Base-by-base conservation (phyloP, 2,329 filamentous ascomycete species). In the Simplicillium aogashimaense region DNA sequence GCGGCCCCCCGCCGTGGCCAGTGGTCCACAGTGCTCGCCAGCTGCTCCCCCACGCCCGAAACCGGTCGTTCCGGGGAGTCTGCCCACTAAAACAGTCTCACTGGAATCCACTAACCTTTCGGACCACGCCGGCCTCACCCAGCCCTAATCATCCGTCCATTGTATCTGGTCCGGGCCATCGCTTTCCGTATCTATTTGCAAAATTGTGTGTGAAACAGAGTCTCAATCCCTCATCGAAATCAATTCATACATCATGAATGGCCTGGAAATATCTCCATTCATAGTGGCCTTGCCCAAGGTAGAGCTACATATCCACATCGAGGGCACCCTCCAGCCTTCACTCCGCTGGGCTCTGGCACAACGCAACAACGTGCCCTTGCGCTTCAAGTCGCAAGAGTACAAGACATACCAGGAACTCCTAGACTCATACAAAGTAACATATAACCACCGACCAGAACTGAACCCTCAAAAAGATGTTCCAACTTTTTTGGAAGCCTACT, bases 231-330 rank as follows among this genome's bases (percentile, higher is more conserved):
- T n/a, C 9, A 25, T 25, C 20, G 20, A 10, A 11, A n/a, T n/a
- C 13, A 32, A 35, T 15, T 15, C 13, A 37, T 18, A 9, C 41
- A 46, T 7, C 17, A 59, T 59, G 56, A 51, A 57, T 42, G 47
- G 50, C 38, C 50, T 58, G 9, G 43, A 43, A 15, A 48, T 60
- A 25, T 57, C 53, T 29, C 52, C 63, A 29, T 80, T 84, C 55
- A 69, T 87, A 15, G 61, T 65, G 36, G 69, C 69, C 35, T 70
- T 88, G 32, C 83, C 83, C 47, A 87, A 88, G 66, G 85, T 80
- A 62, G 83, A 89, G 58, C 83, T 87, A 53, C 84, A 88, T 60
- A 74, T 88, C 43, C 83, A 88, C 57, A 69, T 89, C 25, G 83
- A 88, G 59, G 84, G 83, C 43, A 79, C 81, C 9, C 69, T 88